Evolutionary conservation across 768 basidiomycete genomes (phyloP), one percentile per base, ranked within the genome.

Genomic region (Phanerodontia chrysosporium): DNA sequence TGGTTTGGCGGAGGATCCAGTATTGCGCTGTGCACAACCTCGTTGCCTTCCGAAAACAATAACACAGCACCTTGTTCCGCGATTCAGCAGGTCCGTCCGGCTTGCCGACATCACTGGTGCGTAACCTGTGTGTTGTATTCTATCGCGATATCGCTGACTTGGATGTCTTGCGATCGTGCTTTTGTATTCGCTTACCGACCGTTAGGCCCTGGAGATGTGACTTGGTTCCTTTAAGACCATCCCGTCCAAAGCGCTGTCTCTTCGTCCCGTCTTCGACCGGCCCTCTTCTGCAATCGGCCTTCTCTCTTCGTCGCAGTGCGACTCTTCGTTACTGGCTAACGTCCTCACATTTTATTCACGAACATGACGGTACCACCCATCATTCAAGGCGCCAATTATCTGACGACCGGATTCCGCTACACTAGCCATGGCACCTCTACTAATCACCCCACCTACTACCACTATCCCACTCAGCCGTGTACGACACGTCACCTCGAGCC

Each of bases 321-420:
- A 53, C 52, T 27, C 25, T 39, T 27, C 52, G 52, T 53, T 53
- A 53, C 51, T 53, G 51, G 51, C 10, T 53, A 53, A 53, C 51
- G 51, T 53, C 35, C 18, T 24, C 10, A 22, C 46, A 6, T 5
- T 48, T 48, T 12, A 6, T 25, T 24, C 22, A 28, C 24, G 16
- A 28, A 6, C 22, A 48, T 48, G 46, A 13, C 46, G 10, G 46
- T 48, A 12, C 22, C 46, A 22, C 46, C 46, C 16, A 10, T 48
- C 21, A 18, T 18, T 10, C 27, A 24, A 9, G 27, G 46, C 46
- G 46, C 46, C 46, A 48, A 48, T 28, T 28, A 3, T 48, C 3
- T 22, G 10, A 48, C 46, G 12, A 12, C 46, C 7, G 24, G 46
- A 48, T 48, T 42, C 39, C 4, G 4, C 39, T 18, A 42, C 18